Base-by-base conservation (phyloP, 2,329 filamentous ascomycete genomes). In the Alternaria consortialis region DNA sequence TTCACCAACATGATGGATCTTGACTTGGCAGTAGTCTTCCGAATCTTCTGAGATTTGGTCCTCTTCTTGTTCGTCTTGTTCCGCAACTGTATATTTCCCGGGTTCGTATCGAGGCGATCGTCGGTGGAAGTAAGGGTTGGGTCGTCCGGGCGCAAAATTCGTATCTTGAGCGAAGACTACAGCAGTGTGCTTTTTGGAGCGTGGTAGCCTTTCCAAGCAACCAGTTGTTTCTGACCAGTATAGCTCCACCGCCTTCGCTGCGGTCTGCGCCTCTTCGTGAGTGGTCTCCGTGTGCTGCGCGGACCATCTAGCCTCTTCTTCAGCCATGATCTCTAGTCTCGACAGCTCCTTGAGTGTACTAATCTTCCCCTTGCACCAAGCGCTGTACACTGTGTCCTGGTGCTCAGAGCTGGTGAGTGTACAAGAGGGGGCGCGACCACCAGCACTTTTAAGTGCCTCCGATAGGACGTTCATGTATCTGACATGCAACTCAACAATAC, bases 91-190 rank as follows among this genome's bases (percentile, higher is more conserved):
- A 47, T 74, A 72, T 25, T 70, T 72, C 11, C 73, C 73, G 15
- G 72, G 67, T 31, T 75, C 68, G 36, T 76, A 76, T n/a, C 74
- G 70, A 12, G 66, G 70, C 5, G 70, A 74, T 43, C 62, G 65
- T 42, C 65, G 63, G 51, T 68, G 66, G 23, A 72, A 76, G 56
- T 74, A 75, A 12, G 60, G 60, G 50, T 65, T 56, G 2, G 69
- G 65, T 20, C 74, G 65, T 13, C 73, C 66, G 1, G 60, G 61
- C 15, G 62, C 54, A 25, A 74, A 74, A 17, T 60, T 58, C 2
- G 73, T 76, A 27, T 67, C 66, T 13, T 66, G 51, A 1, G 61
- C 47, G 44, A 76, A 76, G 5, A 27, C 53, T 3, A 76, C 66
- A 8, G 50, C 57, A 9, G 63, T 60, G 13, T 56, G 36, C 20